phyloP scores from a whole-genome alignment of 148 eudicot species.

The Mesembryanthemum crystallinum region DNA sequence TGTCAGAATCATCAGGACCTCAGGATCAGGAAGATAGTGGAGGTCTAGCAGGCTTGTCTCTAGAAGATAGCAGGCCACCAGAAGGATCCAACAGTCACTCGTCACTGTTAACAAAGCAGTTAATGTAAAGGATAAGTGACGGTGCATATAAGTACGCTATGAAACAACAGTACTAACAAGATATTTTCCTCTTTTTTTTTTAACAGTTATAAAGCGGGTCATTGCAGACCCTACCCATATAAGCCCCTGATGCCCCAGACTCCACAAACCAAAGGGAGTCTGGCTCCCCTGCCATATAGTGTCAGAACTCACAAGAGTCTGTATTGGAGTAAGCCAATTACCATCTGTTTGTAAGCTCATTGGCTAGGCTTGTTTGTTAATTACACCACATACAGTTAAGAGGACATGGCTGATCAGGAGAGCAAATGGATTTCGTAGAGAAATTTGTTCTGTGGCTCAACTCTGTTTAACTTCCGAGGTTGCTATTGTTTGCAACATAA shows the following conservation, averaged over 20 bases:
- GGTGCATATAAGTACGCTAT: not conserved
- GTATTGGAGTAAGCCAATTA: too few species aligned
- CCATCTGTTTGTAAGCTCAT: not conserved
- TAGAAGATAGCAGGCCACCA: not conserved
- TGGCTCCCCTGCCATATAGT: too few species aligned
- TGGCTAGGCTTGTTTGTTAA: not conserved
- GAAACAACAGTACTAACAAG: not conserved
- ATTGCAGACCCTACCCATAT: too few species aligned
- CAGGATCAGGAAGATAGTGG: not conserved
- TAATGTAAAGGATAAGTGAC: not conserved
- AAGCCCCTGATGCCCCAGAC: too few species aligned
- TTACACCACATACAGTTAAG: not conserved
- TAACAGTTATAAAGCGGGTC: not conserved
- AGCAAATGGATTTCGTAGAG: not conserved
- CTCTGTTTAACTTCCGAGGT: not conserved
- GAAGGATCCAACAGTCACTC: constrained; percentile 10
- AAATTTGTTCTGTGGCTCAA: not conserved
- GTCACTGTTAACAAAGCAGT: constrained; percentile 19
- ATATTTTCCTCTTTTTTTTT: not conserved
- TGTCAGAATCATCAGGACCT: not conserved
- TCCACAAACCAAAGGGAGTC: too few species aligned
- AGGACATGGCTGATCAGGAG: not conserved
- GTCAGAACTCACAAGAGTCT: too few species aligned
- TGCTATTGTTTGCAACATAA: not conserved
- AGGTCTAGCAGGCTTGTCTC: not conserved